Percentiles rank a stretch among this genome's conserved stretches.
These are phyloP conservation scores for Boletus subcaerulescens DNA, from an alignment of 768 basidiomycete genomes.

Conservation along the genomic window DNA sequence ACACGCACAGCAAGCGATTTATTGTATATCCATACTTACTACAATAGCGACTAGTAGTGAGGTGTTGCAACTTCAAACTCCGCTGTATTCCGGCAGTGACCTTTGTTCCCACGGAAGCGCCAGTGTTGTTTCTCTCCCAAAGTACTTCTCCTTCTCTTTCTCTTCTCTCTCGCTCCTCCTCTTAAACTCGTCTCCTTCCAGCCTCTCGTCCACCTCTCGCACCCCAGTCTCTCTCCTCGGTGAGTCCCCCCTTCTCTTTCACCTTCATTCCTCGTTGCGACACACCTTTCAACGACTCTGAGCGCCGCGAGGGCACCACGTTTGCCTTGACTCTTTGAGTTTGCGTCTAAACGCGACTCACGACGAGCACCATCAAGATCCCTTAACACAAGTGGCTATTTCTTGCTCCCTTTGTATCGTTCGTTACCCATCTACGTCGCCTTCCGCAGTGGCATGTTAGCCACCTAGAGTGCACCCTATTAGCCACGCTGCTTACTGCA, in stretches of 20 bases:
- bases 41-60: too few relatives aligned
- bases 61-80: slow-evolving; percentile 39
- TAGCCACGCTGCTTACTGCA: slow-evolving; percentile 30
- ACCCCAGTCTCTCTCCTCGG: slow-evolving; percentile 16
- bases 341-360: neutral
- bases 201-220: slow-evolving; percentile 13
- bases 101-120: slow-evolving; percentile 39
- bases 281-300: slow-evolving; percentile 8
- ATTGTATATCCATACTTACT: too few relatives aligned
- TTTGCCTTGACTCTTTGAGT: slow-evolving; percentile 14
- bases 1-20: too few relatives aligned
- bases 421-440: neutral
- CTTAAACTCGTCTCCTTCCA: slow-evolving; percentile 21
- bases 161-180: slow-evolving; percentile 29
- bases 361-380: slow-evolving; percentile 5
- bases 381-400: neutral
- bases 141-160: slow-evolving; percentile 25
- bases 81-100: slow-evolving; percentile 32
- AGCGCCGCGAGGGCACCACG: slow-evolving; percentile 32
- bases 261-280: slow-evolving; percentile 3
- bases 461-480: slow-evolving; percentile 36
- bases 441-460: slow-evolving; percentile 24
- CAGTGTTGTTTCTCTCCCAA: slow-evolving; percentile 43
- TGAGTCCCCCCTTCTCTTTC: slow-evolving; percentile 16
- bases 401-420: neutral